Conservation (phyloP, 345 rosid genomes). For the Eucalyptus erythrocorys region DNA sequence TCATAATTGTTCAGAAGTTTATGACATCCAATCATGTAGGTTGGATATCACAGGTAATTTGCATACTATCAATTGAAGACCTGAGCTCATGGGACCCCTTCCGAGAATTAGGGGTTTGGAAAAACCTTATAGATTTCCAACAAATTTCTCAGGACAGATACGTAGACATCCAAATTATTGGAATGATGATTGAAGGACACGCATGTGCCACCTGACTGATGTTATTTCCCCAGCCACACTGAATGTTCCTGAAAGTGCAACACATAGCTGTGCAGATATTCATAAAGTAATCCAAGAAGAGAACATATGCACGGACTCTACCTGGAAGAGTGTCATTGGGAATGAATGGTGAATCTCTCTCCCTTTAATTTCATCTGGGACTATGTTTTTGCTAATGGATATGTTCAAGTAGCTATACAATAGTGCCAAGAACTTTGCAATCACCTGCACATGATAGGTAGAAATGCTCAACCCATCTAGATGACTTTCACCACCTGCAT, state of each 20-base stretch:
- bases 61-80: background rate
- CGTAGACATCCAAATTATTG: background rate
- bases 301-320: background rate
- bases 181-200: background rate
- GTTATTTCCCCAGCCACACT: background rate
- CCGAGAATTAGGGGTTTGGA: background rate
- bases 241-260: background rate
- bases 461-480: background rate
- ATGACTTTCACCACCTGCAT: background rate
- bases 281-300: background rate
- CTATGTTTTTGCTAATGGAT: slow-evolving; percentile 56
- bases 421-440: slow-evolving; percentile 87
- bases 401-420: slow-evolving; percentile 80
- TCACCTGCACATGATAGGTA: slow-evolving; percentile 41
- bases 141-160: background rate
- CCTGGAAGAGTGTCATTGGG: slow-evolving; percentile 94
- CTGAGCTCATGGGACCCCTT: background rate
- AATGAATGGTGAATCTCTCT: slow-evolving; percentile 86
- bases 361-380: slow-evolving; percentile 86
- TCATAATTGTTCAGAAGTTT: background rate
- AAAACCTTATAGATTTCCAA: background rate
- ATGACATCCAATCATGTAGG: background rate
- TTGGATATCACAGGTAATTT: background rate
- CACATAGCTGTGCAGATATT: background rate
- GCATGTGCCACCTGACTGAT: background rate